Evolutionary conservation across 208 protist genomes (phyloP), one percentile per base, ranked within the genome.

Genomic region (Leishmania mexicana): DNA sequence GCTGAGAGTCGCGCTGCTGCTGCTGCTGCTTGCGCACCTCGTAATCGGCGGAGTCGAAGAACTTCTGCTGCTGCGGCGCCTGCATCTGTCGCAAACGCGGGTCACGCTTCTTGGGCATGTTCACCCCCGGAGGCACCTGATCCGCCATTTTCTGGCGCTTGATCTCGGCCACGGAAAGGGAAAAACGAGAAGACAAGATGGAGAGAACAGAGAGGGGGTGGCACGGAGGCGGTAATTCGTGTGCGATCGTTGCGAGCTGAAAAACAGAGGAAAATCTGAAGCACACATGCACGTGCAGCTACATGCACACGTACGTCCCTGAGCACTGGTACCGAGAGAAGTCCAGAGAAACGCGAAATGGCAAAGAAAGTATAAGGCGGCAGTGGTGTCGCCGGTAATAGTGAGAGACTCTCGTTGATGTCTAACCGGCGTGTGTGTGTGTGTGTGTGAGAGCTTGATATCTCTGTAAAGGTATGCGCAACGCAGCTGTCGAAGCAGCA

Each of bases 31-130:
- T 91, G 21, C 92, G 88, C 58, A 97, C 94, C 76, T 97, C 94
- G 78, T 97, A 96, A 78, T 97, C 92, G 0, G 94, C 94, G 10
- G 94, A 97, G 81, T 97, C 94, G 76, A 97, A 97, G 83, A 95
- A 97, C 81, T 96, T 88, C 68, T 96, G 90, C 74, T 88, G 81
- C 58, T 53, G 85, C 15, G 94, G 94, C 53, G 89, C 86, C 84
- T 96, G 88, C 80, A 97, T 57, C 38, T 89, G 90, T 28, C 92
- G 91, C 64, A 97, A 90, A 57, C 92, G 94, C 38, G 94, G 94
- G 62, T 97, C 94, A 28, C 86, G 80, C 83, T 97, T 97, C 84
- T 95, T 97, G 31, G 94, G 94, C 94, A 97, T 97, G 72, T 94
- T 95, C 49, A 95, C 92, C 49, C 92, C 92, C 7, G 92, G 80